Conservation (phyloP, 345 rosid genomes). For the Atalantia buxifolia region DNA sequence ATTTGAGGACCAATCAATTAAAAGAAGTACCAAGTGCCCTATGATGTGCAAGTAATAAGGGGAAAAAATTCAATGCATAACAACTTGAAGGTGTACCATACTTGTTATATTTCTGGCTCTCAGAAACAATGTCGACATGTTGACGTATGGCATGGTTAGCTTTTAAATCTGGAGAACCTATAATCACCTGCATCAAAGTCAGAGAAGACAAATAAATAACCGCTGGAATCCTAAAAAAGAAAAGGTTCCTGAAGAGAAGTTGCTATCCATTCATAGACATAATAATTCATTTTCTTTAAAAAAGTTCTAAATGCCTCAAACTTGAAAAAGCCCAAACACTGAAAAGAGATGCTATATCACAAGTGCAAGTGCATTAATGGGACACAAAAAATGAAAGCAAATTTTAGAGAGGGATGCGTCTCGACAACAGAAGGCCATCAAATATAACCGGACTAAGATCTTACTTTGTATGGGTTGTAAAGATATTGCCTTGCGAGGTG, state of each 20-base stretch:
- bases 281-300: not conserved
- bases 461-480: constrained; percentile 95
- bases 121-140: constrained; percentile 84
- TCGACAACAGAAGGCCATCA: not conserved
- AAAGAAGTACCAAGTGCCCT: not conserved
- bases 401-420: not conserved
- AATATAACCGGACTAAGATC: constrained; percentile 2
- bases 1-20: constrained; percentile 2
- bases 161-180: constrained; percentile 89
- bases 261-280: not conserved
- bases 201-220: constrained; percentile 6
- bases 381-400: constrained; percentile 2
- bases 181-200: constrained; percentile 56
- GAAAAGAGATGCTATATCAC: not conserved
- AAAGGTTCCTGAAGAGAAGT: not conserved
- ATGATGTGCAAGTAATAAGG: not conserved
- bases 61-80: not conserved
- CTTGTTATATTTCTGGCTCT: constrained; percentile 96
- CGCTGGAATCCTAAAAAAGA: not conserved
- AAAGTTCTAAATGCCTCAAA: constrained; percentile 6
- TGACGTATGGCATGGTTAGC: constrained; percentile 97
- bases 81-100: constrained; percentile 22
- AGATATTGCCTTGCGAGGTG: constrained; percentile 83
- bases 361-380: not conserved
- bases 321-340: not conserved